These are phyloP conservation scores for Eucalyptus leucophloia DNA, from an alignment of 345 rosid species.

Conservation along the genomic window DNA sequence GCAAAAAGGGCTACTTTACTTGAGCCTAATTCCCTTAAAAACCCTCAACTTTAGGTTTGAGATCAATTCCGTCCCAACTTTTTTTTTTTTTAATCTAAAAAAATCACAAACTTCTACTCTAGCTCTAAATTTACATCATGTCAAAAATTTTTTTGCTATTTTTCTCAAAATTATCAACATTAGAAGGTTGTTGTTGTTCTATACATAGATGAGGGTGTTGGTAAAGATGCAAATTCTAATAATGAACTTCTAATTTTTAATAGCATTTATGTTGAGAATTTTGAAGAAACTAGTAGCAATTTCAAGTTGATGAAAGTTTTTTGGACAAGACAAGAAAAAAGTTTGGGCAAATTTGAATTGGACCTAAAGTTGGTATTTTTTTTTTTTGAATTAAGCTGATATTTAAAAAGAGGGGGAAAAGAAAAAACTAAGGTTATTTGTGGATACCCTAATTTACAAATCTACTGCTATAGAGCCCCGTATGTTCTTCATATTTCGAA, in stretches of 20 bases:
- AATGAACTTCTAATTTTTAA: background rate
- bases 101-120: background rate
- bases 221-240: background rate
- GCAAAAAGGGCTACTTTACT: background rate
- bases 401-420: background rate
- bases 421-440: background rate
- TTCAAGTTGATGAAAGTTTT: background rate
- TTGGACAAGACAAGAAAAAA: background rate
- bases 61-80: accelerated
- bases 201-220: background rate
- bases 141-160: background rate
- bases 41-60: background rate
- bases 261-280: background rate
- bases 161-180: background rate
- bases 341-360: background rate
- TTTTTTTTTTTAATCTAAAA: background rate
- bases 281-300: background rate
- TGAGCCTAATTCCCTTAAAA: background rate
- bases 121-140: accelerated
- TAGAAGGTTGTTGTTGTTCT: accelerated
- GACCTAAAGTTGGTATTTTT: background rate
- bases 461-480: background rate
- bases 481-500: background rate
- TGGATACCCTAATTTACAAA: background rate
- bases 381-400: background rate